These are phyloP conservation scores for Chenopodium formosanum DNA, from an alignment of 148 eudicot genomes.

Conservation along the genomic window DNA sequence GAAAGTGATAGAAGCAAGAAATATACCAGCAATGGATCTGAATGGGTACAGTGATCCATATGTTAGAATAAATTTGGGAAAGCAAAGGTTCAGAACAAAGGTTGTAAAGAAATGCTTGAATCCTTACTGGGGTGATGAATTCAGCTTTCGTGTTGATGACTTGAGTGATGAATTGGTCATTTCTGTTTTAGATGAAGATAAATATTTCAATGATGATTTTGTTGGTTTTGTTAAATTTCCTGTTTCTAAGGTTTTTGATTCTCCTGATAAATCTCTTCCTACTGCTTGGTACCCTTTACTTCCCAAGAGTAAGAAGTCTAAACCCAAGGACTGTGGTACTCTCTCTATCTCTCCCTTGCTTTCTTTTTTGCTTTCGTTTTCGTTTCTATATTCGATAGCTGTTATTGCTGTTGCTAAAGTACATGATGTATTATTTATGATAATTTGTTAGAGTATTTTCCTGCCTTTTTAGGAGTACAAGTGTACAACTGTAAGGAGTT, in stretches of 20 bases:
- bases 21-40: constrained; percentile 85
- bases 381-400: too few species aligned
- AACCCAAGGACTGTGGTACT: constrained; percentile 74
- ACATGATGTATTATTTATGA: too few species aligned
- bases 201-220: constrained; percentile 80
- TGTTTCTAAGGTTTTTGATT: constrained; percentile 70
- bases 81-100: constrained; percentile 61
- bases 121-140: constrained; percentile 91
- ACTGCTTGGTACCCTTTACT: constrained; percentile 80
- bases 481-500: too few species aligned
- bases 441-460: too few species aligned
- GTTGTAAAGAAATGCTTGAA: constrained; percentile 82
- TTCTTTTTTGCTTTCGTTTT: neutral
- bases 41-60: constrained; percentile 95
- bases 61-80: constrained; percentile 76
- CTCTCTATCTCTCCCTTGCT: too few species aligned
- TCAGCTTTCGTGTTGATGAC: constrained; percentile 77
- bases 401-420: too few species aligned
- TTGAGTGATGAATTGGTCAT: constrained; percentile 70
- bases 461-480: too few species aligned
- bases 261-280: constrained; percentile 70
- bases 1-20: constrained; percentile 74
- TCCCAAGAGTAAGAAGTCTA: constrained; percentile 70
- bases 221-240: constrained; percentile 73
- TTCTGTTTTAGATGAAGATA: constrained; percentile 90